Conservation (phyloP, 202 grass and related monocot species). For the Zoysia matrella region DNA sequence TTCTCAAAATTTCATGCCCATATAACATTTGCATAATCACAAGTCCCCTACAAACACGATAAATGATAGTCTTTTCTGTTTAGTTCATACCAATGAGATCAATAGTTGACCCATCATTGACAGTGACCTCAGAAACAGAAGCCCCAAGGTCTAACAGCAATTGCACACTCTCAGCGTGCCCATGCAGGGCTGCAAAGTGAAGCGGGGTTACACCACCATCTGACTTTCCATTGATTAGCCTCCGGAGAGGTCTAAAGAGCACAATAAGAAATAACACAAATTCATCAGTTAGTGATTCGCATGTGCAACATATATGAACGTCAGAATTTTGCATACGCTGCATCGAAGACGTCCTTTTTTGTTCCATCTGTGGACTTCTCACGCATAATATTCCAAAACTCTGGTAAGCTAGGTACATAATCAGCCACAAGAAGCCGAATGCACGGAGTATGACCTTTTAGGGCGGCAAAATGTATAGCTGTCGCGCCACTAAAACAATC, state of each 20-base stretch:
- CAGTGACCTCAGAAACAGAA: constrained; percentile 76
- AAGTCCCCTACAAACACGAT: background rate
- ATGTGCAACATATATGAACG: constrained; percentile 37
- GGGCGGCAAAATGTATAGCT: constrained; percentile 93
- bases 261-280: constrained; percentile 33
- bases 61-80: background rate
- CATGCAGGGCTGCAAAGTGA: constrained; percentile 91
- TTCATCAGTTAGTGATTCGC: constrained; percentile 37
- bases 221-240: constrained; percentile 76
- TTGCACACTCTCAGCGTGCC: constrained; percentile 80
- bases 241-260: constrained; percentile 65
- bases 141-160: constrained; percentile 93
- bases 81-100: constrained; percentile 80
- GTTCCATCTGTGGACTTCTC: constrained; percentile 53
- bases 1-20: constrained; percentile 1
- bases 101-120: constrained; percentile 97
- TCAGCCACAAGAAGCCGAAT: constrained; percentile 86
- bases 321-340: constrained; percentile 66
- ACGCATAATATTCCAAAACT: constrained; percentile 84
- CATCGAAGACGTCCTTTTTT: constrained; percentile 61
- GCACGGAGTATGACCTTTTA: constrained; percentile 89
- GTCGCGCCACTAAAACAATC: constrained; percentile 90
- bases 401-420: constrained; percentile 75
- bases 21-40: constrained; percentile 27
- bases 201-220: constrained; percentile 91